A percentile compares a stretch with the other conserved stretches of the same genome.
phyloP scores from a whole-genome alignment of 225 moss, liverwort and hornwort genomes.

The Bryum argenteum region DNA sequence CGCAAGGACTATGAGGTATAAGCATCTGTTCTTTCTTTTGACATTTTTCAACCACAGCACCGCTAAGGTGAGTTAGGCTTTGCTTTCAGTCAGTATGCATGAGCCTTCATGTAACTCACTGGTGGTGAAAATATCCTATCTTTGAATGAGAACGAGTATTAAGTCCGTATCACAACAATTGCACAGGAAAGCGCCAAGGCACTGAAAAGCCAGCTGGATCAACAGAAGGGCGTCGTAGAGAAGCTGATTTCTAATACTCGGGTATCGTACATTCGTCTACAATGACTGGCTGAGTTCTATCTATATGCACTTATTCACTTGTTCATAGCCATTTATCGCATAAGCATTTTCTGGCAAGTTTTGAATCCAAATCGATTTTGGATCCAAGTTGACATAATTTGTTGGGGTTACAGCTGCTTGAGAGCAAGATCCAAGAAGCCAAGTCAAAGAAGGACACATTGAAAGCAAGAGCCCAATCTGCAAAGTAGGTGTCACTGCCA shows the following conservation, averaged over 20 bases:
- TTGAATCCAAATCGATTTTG: conserved; percentile 11
- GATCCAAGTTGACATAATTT: conserved; percentile 10
- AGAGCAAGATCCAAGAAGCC: conserved; percentile 98
- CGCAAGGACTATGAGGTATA: conserved; percentile 93
- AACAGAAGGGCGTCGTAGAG: conserved; percentile 90
- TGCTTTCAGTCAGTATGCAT: background rate
- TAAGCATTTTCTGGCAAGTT: background rate
- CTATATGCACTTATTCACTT: background rate
- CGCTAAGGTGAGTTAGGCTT: background rate
- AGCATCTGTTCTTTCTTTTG: background rate
- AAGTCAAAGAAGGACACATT: conserved; percentile 99
- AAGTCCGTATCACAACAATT: conserved; percentile 7
- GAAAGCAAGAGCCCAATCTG: conserved; percentile 98
- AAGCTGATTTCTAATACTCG: conserved; percentile 94
- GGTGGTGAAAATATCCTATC: background rate
- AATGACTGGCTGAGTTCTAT: conserved; percentile 11
- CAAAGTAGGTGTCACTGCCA: conserved; percentile 58
- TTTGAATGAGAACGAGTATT: conserved; percentile 17
- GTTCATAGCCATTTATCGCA: background rate
- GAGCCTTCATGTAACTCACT: background rate
- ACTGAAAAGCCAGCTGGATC: conserved; percentile 80
- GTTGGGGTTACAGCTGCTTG: conserved; percentile 66
- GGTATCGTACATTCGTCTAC: conserved; percentile 45
- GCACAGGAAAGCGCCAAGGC: conserved; percentile 93
- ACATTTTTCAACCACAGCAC: background rate